These are phyloP conservation scores for Dacryopinax primogenitus DNA, from an alignment of 768 basidiomycete genomes.

Conservation along the genomic window DNA sequence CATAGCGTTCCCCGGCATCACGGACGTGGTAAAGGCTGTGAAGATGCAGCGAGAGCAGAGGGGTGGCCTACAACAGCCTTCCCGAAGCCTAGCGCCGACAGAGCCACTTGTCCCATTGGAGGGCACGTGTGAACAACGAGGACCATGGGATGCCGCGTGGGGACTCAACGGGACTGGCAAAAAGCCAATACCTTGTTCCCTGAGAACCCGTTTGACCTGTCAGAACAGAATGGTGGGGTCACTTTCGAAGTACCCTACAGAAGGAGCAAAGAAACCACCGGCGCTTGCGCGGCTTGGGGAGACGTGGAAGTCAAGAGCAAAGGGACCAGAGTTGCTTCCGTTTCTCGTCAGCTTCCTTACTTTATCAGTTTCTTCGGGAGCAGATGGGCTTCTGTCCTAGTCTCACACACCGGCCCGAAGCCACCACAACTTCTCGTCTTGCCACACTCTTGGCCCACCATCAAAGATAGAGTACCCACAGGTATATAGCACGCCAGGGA, in stretches of 20 bases:
- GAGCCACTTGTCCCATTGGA: conserved; percentile 5
- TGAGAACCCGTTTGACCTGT: conserved; percentile 5
- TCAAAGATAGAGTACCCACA: too few relatives aligned
- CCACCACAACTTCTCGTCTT: too few relatives aligned
- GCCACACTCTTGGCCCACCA: too few relatives aligned
- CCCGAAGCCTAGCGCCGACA: background rate
- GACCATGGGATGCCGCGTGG: background rate
- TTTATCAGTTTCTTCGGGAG: too few relatives aligned
- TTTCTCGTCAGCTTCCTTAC: background rate
- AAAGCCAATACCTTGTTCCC: background rate
- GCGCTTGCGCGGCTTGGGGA: background rate
- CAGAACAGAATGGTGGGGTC: background rate
- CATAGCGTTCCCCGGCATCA: background rate
- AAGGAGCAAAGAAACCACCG: background rate
- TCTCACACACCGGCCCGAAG: background rate
- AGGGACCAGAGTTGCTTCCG: background rate
- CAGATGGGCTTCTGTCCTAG: background rate
- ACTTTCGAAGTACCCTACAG: background rate
- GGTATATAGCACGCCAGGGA: too few relatives aligned
- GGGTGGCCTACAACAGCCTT: background rate
- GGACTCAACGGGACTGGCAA: background rate
- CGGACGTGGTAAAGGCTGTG: conserved; percentile 2
- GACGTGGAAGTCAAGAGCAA: conserved; percentile 4
- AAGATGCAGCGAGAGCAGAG: background rate
- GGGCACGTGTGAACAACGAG: conserved; percentile 6